Evolutionary conservation across 441 rosid species (phyloP), one percentile per base, ranked within the genome.

Genomic region (Erodium moschatum): DNA sequence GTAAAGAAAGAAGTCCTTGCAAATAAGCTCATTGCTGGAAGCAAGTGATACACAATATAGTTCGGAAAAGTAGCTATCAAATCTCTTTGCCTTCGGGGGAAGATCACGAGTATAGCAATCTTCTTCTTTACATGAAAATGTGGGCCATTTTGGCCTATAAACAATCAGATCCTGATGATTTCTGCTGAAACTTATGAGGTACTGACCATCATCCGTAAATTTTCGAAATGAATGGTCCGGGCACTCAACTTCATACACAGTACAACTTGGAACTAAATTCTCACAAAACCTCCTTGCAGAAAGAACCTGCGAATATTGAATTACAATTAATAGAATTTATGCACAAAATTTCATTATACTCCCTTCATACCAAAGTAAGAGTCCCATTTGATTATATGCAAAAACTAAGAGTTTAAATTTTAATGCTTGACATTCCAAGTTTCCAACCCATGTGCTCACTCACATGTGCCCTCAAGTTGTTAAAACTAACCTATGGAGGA

Each of bases 151-250:
- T 35, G 97, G 99, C 65, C 94, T 86, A 76, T 94, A 91, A 50
- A 94, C 99, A 71, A 91, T 84, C 78, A 94, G 84, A 58, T 88
- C 96, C 83, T 84, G 97, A 60, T 81, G 82, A 68, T 86, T 94
- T 67, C 94, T 85, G 75, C 96, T 88, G 82, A 94, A 91, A 73
- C 88, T 86, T 65, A 94, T 83, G 74, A 94, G 97, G 84, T 81
- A 94, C 58, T 80, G 94, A 64, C 97, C 99, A 68, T 91, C 97
- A 76, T 89, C 96, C 1, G 97, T 91, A 87, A 94, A 87, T 80
- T 94, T 94, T 13, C 94, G 90, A 77, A 91, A 91, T 33, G 87
- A 85, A 77, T 87, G 88, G 74, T 94, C 97, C 0, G 97, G 99
- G 73, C 89, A 88, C 64, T 89, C 92, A 38, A 94, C 83, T 58